Evolutionary conservation across 2,329 filamentous ascomycete species (phyloP).

Genomic region (Neospermospora avenae): DNA sequence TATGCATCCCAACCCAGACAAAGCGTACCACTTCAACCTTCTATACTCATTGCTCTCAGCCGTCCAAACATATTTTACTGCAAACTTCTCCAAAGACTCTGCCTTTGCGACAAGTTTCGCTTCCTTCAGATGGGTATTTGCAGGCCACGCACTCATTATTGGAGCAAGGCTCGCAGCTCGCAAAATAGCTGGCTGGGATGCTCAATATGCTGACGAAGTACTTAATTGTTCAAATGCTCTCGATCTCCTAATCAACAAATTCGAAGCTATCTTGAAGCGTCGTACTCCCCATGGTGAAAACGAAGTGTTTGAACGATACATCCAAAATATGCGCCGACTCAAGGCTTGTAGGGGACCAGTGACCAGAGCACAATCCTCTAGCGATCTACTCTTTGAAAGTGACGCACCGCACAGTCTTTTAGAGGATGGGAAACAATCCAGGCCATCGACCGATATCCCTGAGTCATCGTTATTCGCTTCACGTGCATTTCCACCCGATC

Average conservation of each 20-base stretch:
- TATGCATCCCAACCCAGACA: constrained; percentile 5
- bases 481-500: background rate
- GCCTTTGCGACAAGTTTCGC: background rate
- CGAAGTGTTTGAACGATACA: constrained; percentile 4
- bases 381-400: background rate
- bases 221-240: constrained; percentile 6
- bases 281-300: constrained; percentile 5
- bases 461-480: background rate
- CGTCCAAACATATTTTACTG: constrained; percentile 9
- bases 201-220: constrained; percentile 1
- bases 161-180: constrained; percentile 9
- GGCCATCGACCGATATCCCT: background rate
- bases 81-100: background rate
- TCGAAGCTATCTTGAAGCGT: constrained; percentile 7
- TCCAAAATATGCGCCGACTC: background rate
- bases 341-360: background rate
- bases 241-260: constrained; percentile 20
- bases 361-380: background rate
- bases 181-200: constrained; percentile 15
- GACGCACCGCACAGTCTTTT: background rate
- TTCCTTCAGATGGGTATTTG: constrained; percentile 9
- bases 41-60: constrained; percentile 12
- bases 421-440: background rate
- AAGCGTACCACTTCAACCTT: constrained; percentile 9
- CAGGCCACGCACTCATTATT: constrained; percentile 9